These are phyloP conservation scores for Avena eriantha DNA, from an alignment of 176 grass and related monocot species.

Conservation along the genomic window DNA sequence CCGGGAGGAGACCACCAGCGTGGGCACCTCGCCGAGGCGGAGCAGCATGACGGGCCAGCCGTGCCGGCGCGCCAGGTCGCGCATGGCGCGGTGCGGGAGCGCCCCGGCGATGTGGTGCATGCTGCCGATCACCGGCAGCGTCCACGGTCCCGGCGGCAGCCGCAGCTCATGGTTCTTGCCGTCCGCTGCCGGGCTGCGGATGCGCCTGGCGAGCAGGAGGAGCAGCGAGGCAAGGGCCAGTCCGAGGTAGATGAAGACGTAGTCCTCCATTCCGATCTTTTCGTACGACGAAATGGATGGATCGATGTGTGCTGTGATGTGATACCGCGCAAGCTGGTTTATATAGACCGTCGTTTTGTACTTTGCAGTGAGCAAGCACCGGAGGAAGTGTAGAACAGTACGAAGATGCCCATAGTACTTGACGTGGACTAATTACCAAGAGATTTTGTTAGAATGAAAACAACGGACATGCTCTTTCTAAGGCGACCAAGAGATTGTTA, in stretches of 20 bases:
- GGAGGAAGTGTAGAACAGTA: too few species aligned
- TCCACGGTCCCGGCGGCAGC: slow-evolving; percentile 50
- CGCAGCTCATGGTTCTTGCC: not conserved
- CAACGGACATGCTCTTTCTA: too few species aligned
- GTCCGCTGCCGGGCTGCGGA: not conserved
- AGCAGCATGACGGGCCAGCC: slow-evolving; percentile 60
- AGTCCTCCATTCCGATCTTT: not conserved
- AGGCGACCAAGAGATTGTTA: too few species aligned
- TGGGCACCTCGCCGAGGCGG: slow-evolving; percentile 61
- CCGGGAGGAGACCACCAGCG: slow-evolving; percentile 54
- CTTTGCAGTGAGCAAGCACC: too few species aligned
- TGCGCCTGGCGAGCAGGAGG: not conserved
- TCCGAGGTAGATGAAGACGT: not conserved
- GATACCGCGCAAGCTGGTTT: too few species aligned
- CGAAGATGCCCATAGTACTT: too few species aligned
- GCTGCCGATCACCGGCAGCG: slow-evolving; percentile 41
- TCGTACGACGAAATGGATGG: not conserved
- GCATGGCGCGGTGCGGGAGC: slow-evolving; percentile 56
- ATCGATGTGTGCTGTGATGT: not conserved
- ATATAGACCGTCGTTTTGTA: too few species aligned
- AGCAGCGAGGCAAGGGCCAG: slow-evolving; percentile 21
- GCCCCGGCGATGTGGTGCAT: slow-evolving; percentile 59
- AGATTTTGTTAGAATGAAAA: too few species aligned
- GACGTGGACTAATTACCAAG: too few species aligned
- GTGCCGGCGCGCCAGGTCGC: slow-evolving; percentile 31